These are phyloP conservation scores for Podaxis carcinomalis DNA, from an alignment of 768 basidiomycete species.

Conservation along the genomic window DNA sequence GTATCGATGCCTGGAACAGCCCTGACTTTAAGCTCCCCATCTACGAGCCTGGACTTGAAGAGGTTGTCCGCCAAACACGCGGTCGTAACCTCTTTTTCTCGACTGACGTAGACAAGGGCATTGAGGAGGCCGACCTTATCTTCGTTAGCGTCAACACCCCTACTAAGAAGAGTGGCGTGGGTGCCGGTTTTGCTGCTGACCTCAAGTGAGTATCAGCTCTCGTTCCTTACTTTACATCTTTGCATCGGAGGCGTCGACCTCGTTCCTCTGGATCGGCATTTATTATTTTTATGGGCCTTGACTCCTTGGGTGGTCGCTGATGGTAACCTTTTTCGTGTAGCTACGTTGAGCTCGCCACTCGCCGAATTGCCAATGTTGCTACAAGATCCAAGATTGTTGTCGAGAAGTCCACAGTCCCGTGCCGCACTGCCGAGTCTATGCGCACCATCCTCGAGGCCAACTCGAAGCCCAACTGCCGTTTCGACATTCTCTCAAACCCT, in stretches of 20 bases:
- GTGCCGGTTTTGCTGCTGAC: slow-evolving; percentile 97
- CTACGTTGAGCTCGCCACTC: slow-evolving; percentile 96
- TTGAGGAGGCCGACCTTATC: slow-evolving; percentile 94
- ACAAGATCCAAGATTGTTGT: slow-evolving; percentile 95
- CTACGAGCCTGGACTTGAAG: slow-evolving; percentile 95
- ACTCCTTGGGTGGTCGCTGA: neutral
- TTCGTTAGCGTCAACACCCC: slow-evolving; percentile 99
- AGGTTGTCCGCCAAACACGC: slow-evolving; percentile 81
- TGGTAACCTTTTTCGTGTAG: slow-evolving; percentile 34
- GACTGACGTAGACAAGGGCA: slow-evolving; percentile 89
- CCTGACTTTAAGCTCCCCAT: slow-evolving; percentile 83
- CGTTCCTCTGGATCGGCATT: too few species aligned
- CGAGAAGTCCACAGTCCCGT: slow-evolving; percentile 98
- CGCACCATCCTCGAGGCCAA: slow-evolving; percentile 98
- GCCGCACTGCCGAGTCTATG: slow-evolving; percentile 98
- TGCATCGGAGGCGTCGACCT: slow-evolving; percentile 6
- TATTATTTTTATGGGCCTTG: slow-evolving; percentile 2
- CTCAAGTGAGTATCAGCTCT: slow-evolving; percentile 68
- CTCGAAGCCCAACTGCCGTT: slow-evolving; percentile 84
- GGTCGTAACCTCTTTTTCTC: slow-evolving; percentile 98
- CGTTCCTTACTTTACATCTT: slow-evolving; percentile 8
- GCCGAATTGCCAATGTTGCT: slow-evolving; percentile 91
- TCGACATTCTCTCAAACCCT: slow-evolving; percentile 99
- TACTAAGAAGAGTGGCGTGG: slow-evolving; percentile 96
- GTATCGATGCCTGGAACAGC: slow-evolving; percentile 97